phyloP scores from a whole-genome alignment of 208 protist genomes.

The Trypanosoma platydactyli region DNA sequence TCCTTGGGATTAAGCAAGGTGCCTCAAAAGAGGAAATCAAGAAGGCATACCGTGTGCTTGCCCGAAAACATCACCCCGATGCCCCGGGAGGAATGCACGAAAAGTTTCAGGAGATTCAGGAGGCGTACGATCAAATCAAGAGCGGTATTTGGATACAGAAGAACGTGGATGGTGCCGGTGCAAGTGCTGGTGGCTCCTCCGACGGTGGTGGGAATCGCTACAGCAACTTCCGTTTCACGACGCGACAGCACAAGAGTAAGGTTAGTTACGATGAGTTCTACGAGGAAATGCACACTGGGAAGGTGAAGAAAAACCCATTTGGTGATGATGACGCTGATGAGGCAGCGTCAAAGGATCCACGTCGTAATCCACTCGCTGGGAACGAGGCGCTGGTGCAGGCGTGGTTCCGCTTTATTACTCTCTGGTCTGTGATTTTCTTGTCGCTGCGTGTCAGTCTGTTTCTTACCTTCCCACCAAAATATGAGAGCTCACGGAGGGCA shows the following conservation, averaged over 20 bases:
- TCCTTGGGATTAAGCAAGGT: constrained; percentile 85
- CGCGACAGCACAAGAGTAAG: constrained; percentile 75
- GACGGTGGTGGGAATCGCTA: constrained; percentile 61
- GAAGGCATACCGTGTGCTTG: constrained; percentile 88
- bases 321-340: constrained; percentile 74
- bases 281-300: constrained; percentile 90
- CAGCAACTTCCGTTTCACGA: constrained; percentile 89
- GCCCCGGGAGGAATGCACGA: constrained; percentile 84
- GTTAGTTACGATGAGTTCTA: constrained; percentile 91
- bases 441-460: constrained; percentile 70
- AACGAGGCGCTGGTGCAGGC: constrained; percentile 84
- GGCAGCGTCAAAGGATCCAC: constrained; percentile 47
- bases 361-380: constrained; percentile 75
- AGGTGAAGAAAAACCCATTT: constrained; percentile 75
- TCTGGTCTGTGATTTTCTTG: constrained; percentile 82
- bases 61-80: constrained; percentile 90
- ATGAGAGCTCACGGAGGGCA: constrained; percentile 52
- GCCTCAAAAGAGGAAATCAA: constrained; percentile 86
- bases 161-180: constrained; percentile 35
- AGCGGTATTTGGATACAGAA: constrained; percentile 82
- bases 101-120: constrained; percentile 89
- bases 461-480: constrained; percentile 78
- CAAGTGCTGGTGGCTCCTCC: constrained; percentile 39
- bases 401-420: constrained; percentile 85
- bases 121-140: constrained; percentile 91